These are phyloP conservation scores for Linderina pennispora DNA, from an alignment of 192 early-diverging fungal genomes.

Conservation along the genomic window DNA sequence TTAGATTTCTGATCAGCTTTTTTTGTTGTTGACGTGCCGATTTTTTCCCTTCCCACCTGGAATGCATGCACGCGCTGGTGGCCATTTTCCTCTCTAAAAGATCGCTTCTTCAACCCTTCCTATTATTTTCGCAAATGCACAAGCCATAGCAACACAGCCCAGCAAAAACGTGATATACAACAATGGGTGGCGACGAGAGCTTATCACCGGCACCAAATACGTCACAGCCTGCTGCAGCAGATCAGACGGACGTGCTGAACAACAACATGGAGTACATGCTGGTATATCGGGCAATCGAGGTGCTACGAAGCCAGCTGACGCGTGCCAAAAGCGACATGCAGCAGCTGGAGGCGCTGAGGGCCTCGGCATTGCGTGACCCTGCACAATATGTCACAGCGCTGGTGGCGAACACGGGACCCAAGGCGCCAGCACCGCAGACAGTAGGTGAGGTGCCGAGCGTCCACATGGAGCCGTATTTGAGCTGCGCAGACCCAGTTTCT, in stretches of 20 bases:
- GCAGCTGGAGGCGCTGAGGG: slow-evolving; percentile 14
- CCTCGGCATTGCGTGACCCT: slow-evolving; percentile 18
- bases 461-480: slow-evolving; percentile 25
- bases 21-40: too few relatives aligned
- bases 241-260: slow-evolving; percentile 11
- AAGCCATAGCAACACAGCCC: too few relatives aligned
- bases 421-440: slow-evolving; percentile 21
- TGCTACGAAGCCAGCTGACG: slow-evolving; percentile 36
- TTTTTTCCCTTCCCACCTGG: too few relatives aligned
- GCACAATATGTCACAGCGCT: slow-evolving; percentile 29
- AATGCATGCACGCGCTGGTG: too few relatives aligned
- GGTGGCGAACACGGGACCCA: slow-evolving; percentile 8
- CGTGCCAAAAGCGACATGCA: slow-evolving; percentile 42
- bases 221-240: slow-evolving; percentile 5
- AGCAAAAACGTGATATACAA: too few relatives aligned
- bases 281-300: slow-evolving; percentile 27
- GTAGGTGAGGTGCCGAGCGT: slow-evolving; percentile 28
- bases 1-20: too few relatives aligned
- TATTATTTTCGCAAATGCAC: too few relatives aligned
- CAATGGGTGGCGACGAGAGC: not conserved
- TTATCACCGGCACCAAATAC: not conserved
- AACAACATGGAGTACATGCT: slow-evolving; percentile 46
- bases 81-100: too few relatives aligned
- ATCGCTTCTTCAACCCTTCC: too few relatives aligned
- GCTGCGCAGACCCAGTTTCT: slow-evolving; percentile 8